Evolutionary conservation across 2,329 filamentous ascomycete genomes (phyloP), one percentile per base, ranked within the genome.

Genomic region (Pseudogymnoascus sp.): DNA sequence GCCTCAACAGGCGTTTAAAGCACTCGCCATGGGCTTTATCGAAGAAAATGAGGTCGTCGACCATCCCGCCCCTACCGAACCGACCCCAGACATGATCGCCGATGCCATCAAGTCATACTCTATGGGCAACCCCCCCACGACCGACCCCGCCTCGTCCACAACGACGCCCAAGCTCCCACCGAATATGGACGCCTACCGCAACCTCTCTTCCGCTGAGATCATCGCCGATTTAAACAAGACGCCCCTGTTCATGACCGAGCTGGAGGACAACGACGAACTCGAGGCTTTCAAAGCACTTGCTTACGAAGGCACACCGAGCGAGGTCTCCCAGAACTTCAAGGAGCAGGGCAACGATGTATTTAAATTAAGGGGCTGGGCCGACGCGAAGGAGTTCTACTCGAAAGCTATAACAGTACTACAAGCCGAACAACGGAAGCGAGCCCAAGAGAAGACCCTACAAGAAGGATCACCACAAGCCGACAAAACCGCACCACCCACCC

Each of bases 211-310:
- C 0, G 84, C 87, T 60, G 84, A 90, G 68, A 77, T 90, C 37
- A 72, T 87, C 43, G 78, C 80, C 57, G 84, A 88, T 70, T 80
- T 90, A 77, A 89, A 89, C 72, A 85, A 86, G 68, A 82, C 84
- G 60, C 95, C 95, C 6, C 83, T 99, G 39, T 99, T 99, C 81
- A 99, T 99, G 95, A 98, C 92, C 31, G 88, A 90, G 69, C 82
- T 97, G 36, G 90, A 90, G 70, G 90, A 96, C 68, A 96, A 96
- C 73, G 81, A 89, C 67, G 87, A 90, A 69, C 81, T 96, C 0
- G 92, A 96, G 71, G 96, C 95, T 0, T 82, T 99, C 66, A 89
- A 90, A 73, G 93, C 95, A 0, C 80, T 99, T 41, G 91, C 92
- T 31, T 96, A 97, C 74, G 95, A 99, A 78, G 96, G 95, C 19